These are phyloP conservation scores for Leptomonas pyrrhocoris DNA, from an alignment of 208 protist genomes.

Conservation along the genomic window DNA sequence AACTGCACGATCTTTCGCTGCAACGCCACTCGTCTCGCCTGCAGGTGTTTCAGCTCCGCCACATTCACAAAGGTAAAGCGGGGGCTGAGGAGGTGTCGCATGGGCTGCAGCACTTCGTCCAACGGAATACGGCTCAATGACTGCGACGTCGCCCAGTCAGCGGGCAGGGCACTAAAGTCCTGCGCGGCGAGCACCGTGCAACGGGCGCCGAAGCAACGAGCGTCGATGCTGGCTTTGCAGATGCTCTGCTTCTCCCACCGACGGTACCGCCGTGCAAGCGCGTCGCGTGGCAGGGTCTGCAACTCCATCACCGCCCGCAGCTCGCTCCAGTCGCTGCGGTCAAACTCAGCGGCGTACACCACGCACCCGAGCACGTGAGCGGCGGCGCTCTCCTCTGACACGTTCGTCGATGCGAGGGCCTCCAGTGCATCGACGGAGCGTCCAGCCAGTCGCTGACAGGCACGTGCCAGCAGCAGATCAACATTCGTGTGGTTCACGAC, in stretches of 20 bases:
- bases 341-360: constrained; percentile 60
- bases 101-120: constrained; percentile 55
- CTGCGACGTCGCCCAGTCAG: constrained; percentile 47
- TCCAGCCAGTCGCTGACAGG: constrained; percentile 54
- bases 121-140: constrained; percentile 36
- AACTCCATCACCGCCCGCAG: constrained; percentile 43
- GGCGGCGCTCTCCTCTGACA: constrained; percentile 42
- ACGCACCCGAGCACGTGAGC: constrained; percentile 51
- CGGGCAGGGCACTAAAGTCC: constrained; percentile 64
- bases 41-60: constrained; percentile 58
- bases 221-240: constrained; percentile 20
- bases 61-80: constrained; percentile 78
- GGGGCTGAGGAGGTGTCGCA: constrained; percentile 57
- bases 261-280: constrained; percentile 31
- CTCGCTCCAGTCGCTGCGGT: constrained; percentile 37
- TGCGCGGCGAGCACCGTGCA: constrained; percentile 50
- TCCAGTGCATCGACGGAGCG: constrained; percentile 61
- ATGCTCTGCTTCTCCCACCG: constrained; percentile 20
- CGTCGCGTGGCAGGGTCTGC: constrained; percentile 31
- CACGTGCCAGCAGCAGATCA: constrained; percentile 52
- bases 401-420: constrained; percentile 39
- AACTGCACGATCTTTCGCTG: constrained; percentile 44
- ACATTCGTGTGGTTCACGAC: constrained; percentile 53
- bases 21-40: constrained; percentile 53
- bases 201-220: constrained; percentile 24